Conservation (phyloP, 2,329 filamentous ascomycete genomes). For the Drechslera avenae region DNA sequence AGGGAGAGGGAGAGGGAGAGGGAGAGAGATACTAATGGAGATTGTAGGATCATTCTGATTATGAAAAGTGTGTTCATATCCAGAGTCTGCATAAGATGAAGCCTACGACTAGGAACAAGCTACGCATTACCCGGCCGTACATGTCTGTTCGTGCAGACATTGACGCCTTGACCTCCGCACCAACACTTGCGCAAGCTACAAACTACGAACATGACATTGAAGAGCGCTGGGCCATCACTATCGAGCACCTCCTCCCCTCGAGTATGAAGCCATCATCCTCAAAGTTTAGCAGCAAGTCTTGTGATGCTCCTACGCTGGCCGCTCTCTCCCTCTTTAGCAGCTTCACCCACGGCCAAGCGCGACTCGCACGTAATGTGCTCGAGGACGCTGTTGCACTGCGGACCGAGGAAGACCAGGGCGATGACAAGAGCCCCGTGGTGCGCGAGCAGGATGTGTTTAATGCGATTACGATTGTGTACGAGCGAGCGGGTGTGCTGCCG, state of each 20-base stretch:
- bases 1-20: too few species aligned
- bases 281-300: constrained; percentile 1
- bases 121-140: constrained; percentile 16
- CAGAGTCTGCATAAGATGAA: constrained; percentile 9
- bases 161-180: neutral
- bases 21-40: neutral
- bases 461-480: constrained; percentile 14
- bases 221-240: constrained; percentile 4
- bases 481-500: constrained; percentile 12
- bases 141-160: constrained; percentile 7
- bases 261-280: neutral
- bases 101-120: constrained; percentile 9
- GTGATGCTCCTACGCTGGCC: neutral
- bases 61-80: constrained; percentile 17
- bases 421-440: neutral
- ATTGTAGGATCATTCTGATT: constrained; percentile 8
- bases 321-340: constrained; percentile 2
- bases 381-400: constrained; percentile 12
- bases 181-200: neutral
- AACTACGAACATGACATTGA: constrained; percentile 4
- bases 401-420: neutral
- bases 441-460: constrained; percentile 9
- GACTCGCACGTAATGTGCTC: constrained; percentile 4
- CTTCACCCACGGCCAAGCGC: constrained; percentile 14
- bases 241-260: constrained; percentile 8